Conservation (phyloP, 805 yeast species). For the Sugiyamaella qingdaonensis region DNA sequence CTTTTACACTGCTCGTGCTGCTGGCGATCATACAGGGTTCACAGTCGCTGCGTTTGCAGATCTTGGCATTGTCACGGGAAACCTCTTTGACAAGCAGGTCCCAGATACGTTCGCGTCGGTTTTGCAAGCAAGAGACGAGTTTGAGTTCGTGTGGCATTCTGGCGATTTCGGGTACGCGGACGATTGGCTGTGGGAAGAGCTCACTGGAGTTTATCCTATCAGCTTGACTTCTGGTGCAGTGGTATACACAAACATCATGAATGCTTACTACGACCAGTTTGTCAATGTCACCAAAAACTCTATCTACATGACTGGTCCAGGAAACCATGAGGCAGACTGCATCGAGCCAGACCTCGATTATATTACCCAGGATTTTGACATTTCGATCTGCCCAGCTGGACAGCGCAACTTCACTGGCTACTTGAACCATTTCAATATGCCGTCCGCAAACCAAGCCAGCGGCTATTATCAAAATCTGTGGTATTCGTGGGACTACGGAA, state of each 20-base stretch:
- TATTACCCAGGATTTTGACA: constrained; percentile 9
- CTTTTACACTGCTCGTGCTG: constrained; percentile 7
- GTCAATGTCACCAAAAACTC: constrained; percentile 16
- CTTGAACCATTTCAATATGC: constrained; percentile 28
- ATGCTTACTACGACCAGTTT: constrained; percentile 20
- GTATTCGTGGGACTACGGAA: constrained; percentile 33
- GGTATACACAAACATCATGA: constrained; percentile 20
- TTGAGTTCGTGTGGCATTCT: constrained; percentile 22
- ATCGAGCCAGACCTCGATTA: constrained; percentile 15
- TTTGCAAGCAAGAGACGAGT: constrained; percentile 12
- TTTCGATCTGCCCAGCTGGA: constrained; percentile 20
- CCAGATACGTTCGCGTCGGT: constrained; percentile 19
- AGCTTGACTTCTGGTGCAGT: background rate
- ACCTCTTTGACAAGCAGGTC: constrained; percentile 7
- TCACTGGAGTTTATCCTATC: constrained; percentile 14
- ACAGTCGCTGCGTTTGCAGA: constrained; percentile 11
- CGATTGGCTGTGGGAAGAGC: constrained; percentile 26
- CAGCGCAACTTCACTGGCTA: constrained; percentile 30
- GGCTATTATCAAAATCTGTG: constrained; percentile 20
- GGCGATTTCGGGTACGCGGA: constrained; percentile 32
- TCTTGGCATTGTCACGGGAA: constrained; percentile 11
- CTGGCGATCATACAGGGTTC: constrained; percentile 9
- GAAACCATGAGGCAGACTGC: constrained; percentile 26
- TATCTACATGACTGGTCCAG: constrained; percentile 22
- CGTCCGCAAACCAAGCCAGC: constrained; percentile 18